These are phyloP conservation scores for Metschnikowia cubensis DNA, from an alignment of 805 yeast species.

Conservation along the genomic window DNA sequence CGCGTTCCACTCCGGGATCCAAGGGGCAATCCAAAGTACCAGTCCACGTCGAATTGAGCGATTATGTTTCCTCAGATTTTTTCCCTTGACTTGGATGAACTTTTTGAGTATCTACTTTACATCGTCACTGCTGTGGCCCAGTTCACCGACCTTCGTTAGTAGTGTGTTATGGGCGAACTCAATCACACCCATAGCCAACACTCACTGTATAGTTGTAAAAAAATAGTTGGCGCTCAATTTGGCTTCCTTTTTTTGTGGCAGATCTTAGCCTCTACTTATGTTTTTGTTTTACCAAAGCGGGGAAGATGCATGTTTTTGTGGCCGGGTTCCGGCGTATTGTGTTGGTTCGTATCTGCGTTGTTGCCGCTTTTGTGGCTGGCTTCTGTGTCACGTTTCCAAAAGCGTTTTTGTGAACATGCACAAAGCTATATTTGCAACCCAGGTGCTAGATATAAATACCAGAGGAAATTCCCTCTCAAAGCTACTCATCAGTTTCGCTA, in stretches of 20 bases:
- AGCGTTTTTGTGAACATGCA: neutral
- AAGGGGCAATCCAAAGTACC: neutral
- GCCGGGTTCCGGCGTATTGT: neutral
- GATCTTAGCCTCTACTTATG: neutral
- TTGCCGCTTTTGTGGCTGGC: neutral
- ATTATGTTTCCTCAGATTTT: too few relatives aligned
- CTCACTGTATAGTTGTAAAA: too few relatives aligned
- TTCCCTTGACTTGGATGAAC: too few relatives aligned
- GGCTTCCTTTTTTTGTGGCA: neutral
- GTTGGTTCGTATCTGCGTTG: neutral
- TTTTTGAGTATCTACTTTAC: too few relatives aligned
- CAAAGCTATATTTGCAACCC: neutral
- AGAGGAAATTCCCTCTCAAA: neutral
- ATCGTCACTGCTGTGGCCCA: too few relatives aligned
- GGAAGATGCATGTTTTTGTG: neutral
- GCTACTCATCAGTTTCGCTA: neutral
- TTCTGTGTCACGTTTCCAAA: neutral
- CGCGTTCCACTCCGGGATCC: neutral
- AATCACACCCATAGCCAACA: too few relatives aligned
- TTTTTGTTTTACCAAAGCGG: neutral
- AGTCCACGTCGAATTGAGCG: neutral
- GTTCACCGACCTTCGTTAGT: too few relatives aligned
- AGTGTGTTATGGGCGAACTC: too few relatives aligned
- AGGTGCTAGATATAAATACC: neutral
- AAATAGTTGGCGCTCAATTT: too few relatives aligned